Conservation (phyloP, 768 basidiomycete species). For the Mycena vulgaris region DNA sequence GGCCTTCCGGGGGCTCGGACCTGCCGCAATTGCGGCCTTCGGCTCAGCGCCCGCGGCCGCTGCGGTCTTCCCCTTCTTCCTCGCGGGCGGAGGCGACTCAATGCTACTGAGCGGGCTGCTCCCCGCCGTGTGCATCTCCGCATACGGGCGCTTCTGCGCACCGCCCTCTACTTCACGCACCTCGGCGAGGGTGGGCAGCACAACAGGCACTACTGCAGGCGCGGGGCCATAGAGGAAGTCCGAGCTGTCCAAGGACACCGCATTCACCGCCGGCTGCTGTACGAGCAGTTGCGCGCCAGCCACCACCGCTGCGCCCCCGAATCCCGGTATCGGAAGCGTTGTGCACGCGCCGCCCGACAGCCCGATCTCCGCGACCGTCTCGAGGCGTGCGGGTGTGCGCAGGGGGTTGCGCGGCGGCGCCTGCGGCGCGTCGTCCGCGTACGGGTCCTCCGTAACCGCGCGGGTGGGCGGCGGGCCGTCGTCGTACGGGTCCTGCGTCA, state of each 20-base stretch:
- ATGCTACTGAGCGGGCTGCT: conserved; percentile 26
- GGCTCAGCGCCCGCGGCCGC: not conserved
- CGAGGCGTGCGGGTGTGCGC: not conserved
- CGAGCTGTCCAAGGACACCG: not conserved
- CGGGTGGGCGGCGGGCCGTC: not conserved
- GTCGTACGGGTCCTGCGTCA: conserved; percentile 33
- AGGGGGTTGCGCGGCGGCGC: not conserved
- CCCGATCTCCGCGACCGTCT: not conserved
- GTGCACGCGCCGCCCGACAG: no score
- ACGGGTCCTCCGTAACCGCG: not conserved
- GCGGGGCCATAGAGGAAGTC: not conserved
- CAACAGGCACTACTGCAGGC: not conserved
- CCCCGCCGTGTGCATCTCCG: conserved; percentile 6
- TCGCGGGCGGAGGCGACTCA: conserved; percentile 7
- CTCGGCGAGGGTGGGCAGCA: not conserved
- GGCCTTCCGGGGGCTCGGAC: conserved; percentile 7
- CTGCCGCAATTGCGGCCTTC: not conserved
- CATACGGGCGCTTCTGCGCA: conserved; percentile 17
- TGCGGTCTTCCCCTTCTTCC: conserved; percentile 14
- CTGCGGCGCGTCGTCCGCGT: not conserved
- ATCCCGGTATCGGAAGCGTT: no score
- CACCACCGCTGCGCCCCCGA: no score
- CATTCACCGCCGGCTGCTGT: no score
- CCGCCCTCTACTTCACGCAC: not conserved
- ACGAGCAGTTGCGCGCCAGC: no score